phyloP scores from a whole-genome alignment of 208 protist genomes.

The Crithidia acanthocephali region DNA sequence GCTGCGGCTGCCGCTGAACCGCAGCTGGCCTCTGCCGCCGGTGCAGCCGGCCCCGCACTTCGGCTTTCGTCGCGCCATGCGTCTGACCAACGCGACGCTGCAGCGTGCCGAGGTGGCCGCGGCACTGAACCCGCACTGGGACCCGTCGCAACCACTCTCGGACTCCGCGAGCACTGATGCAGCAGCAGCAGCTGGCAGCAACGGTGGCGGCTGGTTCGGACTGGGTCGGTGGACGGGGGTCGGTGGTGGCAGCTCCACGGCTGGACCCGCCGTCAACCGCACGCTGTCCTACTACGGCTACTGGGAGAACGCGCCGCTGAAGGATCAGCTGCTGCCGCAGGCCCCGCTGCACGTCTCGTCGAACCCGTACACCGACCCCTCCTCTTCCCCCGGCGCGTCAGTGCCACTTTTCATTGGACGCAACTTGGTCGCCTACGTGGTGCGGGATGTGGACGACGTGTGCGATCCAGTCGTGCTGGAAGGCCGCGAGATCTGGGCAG shows the following conservation, averaged over 20 bases:
- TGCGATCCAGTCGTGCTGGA: slow-evolving; percentile 76
- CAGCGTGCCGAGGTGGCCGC: slow-evolving; percentile 35
- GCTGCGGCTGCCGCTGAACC: slow-evolving; percentile 63
- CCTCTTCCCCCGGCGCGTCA: neutral
- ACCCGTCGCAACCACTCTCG: neutral
- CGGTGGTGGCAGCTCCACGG: neutral
- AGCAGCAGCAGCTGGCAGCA: neutral
- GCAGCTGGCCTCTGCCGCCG: slow-evolving; percentile 45
- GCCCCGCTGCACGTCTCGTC: slow-evolving; percentile 30
- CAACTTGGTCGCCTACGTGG: slow-evolving; percentile 72
- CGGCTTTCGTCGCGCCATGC: slow-evolving; percentile 58
- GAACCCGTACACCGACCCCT: slow-evolving; percentile 43
- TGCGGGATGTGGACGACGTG: slow-evolving; percentile 78
- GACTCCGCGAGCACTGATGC: neutral
- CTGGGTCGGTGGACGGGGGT: slow-evolving; percentile 8
- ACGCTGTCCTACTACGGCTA: slow-evolving; percentile 56
- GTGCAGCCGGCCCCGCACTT: slow-evolving; percentile 55
- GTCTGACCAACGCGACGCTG: slow-evolving; percentile 42
- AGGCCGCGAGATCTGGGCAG: slow-evolving; percentile 67
- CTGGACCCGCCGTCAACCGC: neutral
- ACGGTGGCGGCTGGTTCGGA: slow-evolving; percentile 14
- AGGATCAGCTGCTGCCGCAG: slow-evolving; percentile 61
- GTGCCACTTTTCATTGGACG: slow-evolving; percentile 61
- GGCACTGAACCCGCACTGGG: slow-evolving; percentile 40
- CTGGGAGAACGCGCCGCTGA: slow-evolving; percentile 64